A percentile compares a stretch with the other conserved stretches of the same genome.
Conservation (phyloP, 441 rosid genomes). For the Erodium trifolium region DNA sequence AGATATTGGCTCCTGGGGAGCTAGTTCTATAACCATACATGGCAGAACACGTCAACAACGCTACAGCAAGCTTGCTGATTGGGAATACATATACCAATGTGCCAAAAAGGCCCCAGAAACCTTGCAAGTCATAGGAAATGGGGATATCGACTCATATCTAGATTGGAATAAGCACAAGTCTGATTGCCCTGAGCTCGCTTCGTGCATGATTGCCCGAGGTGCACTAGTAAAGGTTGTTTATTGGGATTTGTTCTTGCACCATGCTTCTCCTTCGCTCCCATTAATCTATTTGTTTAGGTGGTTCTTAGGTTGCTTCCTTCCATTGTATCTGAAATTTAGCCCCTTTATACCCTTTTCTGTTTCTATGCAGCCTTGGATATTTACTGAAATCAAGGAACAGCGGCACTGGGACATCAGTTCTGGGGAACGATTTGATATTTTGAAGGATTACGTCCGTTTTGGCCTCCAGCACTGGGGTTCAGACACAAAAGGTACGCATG, state of each 20-base stretch:
- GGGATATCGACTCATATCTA: slow-evolving; percentile 66
- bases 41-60: slow-evolving; percentile 94
- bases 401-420: slow-evolving; percentile 93
- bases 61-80: slow-evolving; percentile 81
- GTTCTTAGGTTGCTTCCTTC: not conserved
- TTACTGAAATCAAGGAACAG: slow-evolving; percentile 90
- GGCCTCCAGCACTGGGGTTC: slow-evolving; percentile 99
- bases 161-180: slow-evolving; percentile 76
- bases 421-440: slow-evolving; percentile 61
- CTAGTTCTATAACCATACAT: slow-evolving; percentile 75
- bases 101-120: slow-evolving; percentile 51
- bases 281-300: not conserved
- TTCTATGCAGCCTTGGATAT: slow-evolving; percentile 81
- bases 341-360: not conserved
- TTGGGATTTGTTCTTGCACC: slow-evolving; percentile 4
- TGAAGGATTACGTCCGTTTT: slow-evolving; percentile 68
- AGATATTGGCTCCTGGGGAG: slow-evolving; percentile 72
- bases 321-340: not conserved
- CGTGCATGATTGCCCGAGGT: slow-evolving; percentile 94
- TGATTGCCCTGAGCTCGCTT: slow-evolving; percentile 67
- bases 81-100: slow-evolving; percentile 78
- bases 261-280: not conserved
- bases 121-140: slow-evolving; percentile 76
- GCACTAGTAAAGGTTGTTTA: slow-evolving; percentile 64
- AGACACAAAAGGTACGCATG: slow-evolving; percentile 58